Evolutionary conservation across 192 early-diverging fungal genomes (phyloP), one percentile per base, ranked within the genome.

Genomic region (Backusella morwellensis): DNA sequence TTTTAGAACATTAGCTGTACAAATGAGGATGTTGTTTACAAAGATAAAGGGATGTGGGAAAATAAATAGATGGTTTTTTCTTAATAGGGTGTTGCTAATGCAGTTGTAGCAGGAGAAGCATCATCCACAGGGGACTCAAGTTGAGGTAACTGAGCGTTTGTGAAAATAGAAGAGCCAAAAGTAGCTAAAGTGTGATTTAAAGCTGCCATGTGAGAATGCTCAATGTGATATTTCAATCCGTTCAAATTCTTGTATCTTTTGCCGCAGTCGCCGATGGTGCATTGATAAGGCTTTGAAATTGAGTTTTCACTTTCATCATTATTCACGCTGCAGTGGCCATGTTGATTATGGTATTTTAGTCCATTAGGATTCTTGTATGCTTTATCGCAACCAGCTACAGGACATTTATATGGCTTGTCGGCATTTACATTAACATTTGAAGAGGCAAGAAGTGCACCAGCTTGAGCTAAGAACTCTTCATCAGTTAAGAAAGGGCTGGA

Each of bases 331-430:
- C 93, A 93, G 80, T 99, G 98, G 19, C 97, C 96, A 80, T 98
- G 98, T 73, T 94, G 87, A 79, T 97, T 94, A 83, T 98, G 98
- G 86, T 99, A 98, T 82, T 99, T 99, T 73, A 98, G 88, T 11
- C 97, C 97, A 68, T 98, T 98, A 21, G 97, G 96, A 84, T 99
- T 99, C 86, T 99, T 99, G 89, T 99, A 99, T 6, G 95, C 91
- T 85, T 99, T 98, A 71, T 90, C 91, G 84, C 97, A 99, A 12
- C 96, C 96, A 12, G 77, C 80, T 4, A 96, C 86, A 9, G 93
- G 87, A 83, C 97, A 98, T 75, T 93, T 91, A 85, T 97, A 97
- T 26, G 95, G 95, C 77, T 97, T 94, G 76, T 95, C 94, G 14
- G 76, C 76, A 54, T 34, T 38, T 8, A 50, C 44, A n/a, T 41